Evolutionary conservation across 768 basidiomycete genomes (phyloP).

Genomic region (Leucosporidium yakuticum): DNA sequence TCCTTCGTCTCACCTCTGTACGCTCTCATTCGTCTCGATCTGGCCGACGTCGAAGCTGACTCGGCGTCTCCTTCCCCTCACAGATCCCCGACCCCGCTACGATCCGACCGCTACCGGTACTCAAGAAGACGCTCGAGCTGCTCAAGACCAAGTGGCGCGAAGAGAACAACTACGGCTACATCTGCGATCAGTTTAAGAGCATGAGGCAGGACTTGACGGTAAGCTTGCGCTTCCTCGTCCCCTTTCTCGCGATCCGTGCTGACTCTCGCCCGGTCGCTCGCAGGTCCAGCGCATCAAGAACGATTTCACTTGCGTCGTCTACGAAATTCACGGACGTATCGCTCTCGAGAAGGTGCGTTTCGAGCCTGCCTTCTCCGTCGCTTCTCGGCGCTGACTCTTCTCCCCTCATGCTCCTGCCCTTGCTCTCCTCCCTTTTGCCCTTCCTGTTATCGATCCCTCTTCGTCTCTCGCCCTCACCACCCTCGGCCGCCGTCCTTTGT

Average conservation of each 20-base stretch:
- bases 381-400: background rate
- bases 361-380: background rate
- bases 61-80: background rate
- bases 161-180: conserved; percentile 73
- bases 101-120: conserved; percentile 78
- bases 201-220: conserved; percentile 95
- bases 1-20: conserved; percentile 85
- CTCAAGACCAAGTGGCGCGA: conserved; percentile 84
- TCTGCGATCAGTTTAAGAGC: conserved; percentile 97
- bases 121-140: conserved; percentile 76
- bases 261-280: background rate
- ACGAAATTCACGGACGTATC: conserved; percentile 97
- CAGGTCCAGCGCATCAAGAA: conserved; percentile 99
- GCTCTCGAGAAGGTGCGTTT: conserved; percentile 75
- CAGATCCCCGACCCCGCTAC: conserved; percentile 92
- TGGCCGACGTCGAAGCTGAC: background rate
- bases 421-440: background rate
- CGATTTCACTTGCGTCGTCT: conserved; percentile 92
- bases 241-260: background rate
- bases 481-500: background rate
- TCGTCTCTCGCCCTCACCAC: too few species aligned
- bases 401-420: too few species aligned
- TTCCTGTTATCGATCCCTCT: too few species aligned
- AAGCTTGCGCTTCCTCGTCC: conserved; percentile 44
- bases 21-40: conserved; percentile 34